A percentile compares a stretch with the other conserved stretches of the same genome.
These are phyloP conservation scores for Zoysia pacifica DNA, from an alignment of 176 grass and related monocot species.

Conservation along the genomic window DNA sequence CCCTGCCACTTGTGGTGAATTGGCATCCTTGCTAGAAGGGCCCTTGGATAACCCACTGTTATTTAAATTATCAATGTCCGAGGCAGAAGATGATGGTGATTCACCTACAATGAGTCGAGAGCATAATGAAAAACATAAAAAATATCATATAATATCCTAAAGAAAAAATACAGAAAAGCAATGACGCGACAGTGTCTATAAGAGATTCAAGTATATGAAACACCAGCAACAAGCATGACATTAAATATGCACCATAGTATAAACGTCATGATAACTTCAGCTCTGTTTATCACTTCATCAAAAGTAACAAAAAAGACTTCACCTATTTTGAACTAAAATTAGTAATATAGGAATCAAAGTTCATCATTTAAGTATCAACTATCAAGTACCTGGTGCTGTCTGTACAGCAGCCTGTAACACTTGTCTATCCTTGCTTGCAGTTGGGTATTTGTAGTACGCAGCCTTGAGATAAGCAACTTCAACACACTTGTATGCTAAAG, in stretches of 20 bases:
- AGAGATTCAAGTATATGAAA: constrained; percentile 23
- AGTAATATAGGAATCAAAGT: background rate
- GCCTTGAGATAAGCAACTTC: constrained; percentile 96
- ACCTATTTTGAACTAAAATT: background rate
- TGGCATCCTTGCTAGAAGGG: constrained; percentile 74
- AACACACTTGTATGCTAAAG: constrained; percentile 96
- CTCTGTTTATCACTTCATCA: background rate
- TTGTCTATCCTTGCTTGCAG: constrained; percentile 73
- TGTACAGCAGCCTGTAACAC: constrained; percentile 81
- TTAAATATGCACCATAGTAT: background rate
- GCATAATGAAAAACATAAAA: background rate
- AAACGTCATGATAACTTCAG: constrained; percentile 15
- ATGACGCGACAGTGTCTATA: background rate
- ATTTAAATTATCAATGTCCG: constrained; percentile 97
- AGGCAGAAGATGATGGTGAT: constrained; percentile 98
- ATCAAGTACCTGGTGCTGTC: constrained; percentile 65
- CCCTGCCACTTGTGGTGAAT: constrained; percentile 86
- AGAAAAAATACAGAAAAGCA: constrained; percentile 17
- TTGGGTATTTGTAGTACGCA: constrained; percentile 80
- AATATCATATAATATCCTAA: background rate
- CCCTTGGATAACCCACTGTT: constrained; percentile 71
- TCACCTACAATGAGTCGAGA: constrained; percentile 67
- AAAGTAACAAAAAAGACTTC: background rate
- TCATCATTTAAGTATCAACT: constrained; percentile 6
- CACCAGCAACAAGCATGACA: background rate